A percentile compares a stretch with the other conserved stretches of the same genome.
Conservation (phyloP, 2,329 filamentous ascomycete species). For the Trichoderma gracile region DNA sequence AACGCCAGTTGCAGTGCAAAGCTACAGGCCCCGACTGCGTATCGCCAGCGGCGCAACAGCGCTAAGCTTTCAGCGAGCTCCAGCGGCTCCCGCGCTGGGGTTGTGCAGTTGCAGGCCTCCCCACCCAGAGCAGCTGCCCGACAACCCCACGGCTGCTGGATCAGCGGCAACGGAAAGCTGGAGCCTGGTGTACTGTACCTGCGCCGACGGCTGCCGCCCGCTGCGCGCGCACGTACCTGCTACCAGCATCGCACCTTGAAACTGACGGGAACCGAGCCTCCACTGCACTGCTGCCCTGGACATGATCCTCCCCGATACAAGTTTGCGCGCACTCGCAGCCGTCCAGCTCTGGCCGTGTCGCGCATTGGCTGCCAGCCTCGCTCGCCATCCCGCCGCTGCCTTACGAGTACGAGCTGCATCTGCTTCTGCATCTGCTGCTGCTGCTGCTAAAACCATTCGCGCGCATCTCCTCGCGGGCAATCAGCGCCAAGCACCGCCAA, state of each 20-base stretch:
- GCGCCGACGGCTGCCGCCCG: neutral
- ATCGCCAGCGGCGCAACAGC: neutral
- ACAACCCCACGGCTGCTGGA: neutral
- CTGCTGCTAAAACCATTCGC: neutral
- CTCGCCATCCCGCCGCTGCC: neutral
- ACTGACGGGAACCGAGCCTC: neutral
- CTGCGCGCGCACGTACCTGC: neutral
- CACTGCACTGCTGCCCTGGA: conserved; percentile 8
- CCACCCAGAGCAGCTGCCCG: neutral
- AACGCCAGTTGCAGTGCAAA: no score
- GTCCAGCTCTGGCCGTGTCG: neutral
- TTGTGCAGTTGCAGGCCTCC: conserved; percentile 16
- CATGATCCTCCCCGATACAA: conserved; percentile 10
- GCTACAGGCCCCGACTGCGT: neutral
- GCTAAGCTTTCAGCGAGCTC: conserved; percentile 2
- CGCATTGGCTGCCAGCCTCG: conserved; percentile 9
- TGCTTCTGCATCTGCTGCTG: neutral
- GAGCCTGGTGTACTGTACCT: conserved; percentile 15
- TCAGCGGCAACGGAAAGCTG: conserved; percentile 4
- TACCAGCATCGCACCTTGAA: neutral
- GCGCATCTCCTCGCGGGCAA: neutral
- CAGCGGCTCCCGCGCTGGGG: conserved; percentile 23
- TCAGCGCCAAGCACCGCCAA: conserved; percentile 10
- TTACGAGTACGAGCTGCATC: neutral
- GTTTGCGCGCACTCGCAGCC: neutral